phyloP scores from a whole-genome alignment of 2,329 filamentous ascomycete species.

The Stachybotrys chartarum region DNA sequence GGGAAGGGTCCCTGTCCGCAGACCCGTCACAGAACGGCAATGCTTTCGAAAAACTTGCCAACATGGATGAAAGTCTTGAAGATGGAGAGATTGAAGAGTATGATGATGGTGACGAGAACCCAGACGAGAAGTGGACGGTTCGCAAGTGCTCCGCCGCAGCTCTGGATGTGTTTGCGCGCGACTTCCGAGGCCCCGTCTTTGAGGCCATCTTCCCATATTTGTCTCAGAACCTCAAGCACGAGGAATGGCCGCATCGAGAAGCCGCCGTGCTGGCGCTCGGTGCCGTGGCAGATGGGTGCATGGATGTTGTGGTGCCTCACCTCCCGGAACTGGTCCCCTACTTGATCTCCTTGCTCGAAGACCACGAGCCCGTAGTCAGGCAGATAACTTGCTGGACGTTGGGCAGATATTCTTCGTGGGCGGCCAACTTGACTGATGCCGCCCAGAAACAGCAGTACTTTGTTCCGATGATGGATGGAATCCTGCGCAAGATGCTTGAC shows the following conservation, averaged over 20 bases:
- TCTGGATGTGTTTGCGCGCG: conserved; percentile 85
- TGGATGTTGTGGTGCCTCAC: conserved; percentile 82
- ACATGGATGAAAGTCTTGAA: conserved; percentile 68
- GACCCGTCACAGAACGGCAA: conserved; percentile 46
- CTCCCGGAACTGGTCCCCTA: conserved; percentile 87
- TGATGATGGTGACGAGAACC: conserved; percentile 72
- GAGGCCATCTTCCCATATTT: conserved; percentile 88
- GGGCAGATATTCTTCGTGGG: conserved; percentile 89
- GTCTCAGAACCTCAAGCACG: conserved; percentile 78
- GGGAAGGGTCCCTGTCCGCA: conserved; percentile 40
- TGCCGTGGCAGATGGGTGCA: conserved; percentile 90
- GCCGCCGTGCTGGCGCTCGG: conserved; percentile 90
- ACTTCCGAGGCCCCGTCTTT: conserved; percentile 85
- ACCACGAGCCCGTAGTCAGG: conserved; percentile 81
- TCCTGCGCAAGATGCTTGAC: conserved; percentile 90
- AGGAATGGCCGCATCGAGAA: conserved; percentile 87
- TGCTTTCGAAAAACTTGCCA: conserved; percentile 45
- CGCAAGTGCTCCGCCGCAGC: conserved; percentile 96
- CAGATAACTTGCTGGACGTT: conserved; percentile 98
- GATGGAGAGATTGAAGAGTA: conserved; percentile 81
- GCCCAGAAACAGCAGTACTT: conserved; percentile 71
- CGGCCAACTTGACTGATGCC: conserved; percentile 63
- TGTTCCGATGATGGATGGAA: conserved; percentile 94
- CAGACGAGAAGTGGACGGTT: conserved; percentile 90
- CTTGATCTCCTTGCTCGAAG: conserved; percentile 76